Evolutionary conservation across 495 filamentous ascomycete species (phyloP), one percentile per base, ranked within the genome.

Genomic region (Astrocystis sublimbata): DNA sequence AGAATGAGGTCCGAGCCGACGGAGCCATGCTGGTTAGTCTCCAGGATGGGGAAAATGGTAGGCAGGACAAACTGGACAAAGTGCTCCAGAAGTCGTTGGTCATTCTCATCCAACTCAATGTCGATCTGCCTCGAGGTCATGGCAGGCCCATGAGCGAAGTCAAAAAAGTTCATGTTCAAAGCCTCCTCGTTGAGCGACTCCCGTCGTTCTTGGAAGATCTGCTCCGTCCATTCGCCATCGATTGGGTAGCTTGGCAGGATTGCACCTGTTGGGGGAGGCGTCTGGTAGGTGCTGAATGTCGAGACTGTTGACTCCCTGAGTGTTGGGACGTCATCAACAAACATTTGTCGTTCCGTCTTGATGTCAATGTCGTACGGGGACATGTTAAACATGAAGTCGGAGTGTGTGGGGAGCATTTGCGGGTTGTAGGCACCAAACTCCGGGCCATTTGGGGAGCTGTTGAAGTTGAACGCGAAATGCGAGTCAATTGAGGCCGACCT

Each of bases 301-400:
- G 92, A 93, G 17, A 89, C 85, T 5, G 89, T 88, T 3, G 91
- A 94, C 69, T 97, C 92, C 55, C 89, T 81, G 19, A 92, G 81
- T 17, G 91, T 86, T 2, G 89, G 91, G 50, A 96, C 82, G 73
- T 96, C 91, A 66, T 97, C 92, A 70, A 98, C 86, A 73, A 91
- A 98, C 76, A 92, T 93, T 71, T 98, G 92, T 63, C 92, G 84
- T 75, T 96, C 92, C 1, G 94, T 97, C 81, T 90, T 92, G 78
- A 97, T 89, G 73, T 98, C 94, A 61, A 97, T 88, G 72, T 97
- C 93, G 71, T 96, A 97, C 0, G 92, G 91, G 17, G 87, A 83
- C 76, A 84, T 88, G 71, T 65, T 79, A 47, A 77, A 79, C 77
- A 81, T 80, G 72, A 79, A 82, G 28, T 81, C 78, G 54, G 70